Base-by-base conservation (phyloP, 805 yeast genomes). In the Candida vaughaniae region DNA sequence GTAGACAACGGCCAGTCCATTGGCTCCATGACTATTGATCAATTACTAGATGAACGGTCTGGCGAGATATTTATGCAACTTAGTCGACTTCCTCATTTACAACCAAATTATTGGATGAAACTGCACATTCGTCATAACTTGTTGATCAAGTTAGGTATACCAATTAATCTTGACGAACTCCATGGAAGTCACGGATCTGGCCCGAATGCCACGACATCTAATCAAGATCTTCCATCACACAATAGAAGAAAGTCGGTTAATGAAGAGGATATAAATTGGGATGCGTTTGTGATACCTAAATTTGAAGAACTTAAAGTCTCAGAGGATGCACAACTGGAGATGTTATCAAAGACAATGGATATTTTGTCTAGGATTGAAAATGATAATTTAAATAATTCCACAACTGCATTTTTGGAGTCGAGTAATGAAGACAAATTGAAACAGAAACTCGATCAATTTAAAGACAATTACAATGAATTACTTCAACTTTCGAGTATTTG, bases 31-130 rank as follows among this genome's bases (percentile, higher is more conserved):
- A 22, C 10, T 3, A 30, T 30, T 6, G 16, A 18, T 19, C 23
- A 22, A 18, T 29, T 63, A 18, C 46, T 65, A 7, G 48, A 53
- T 17, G 69, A 61, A 9, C 41, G 73, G 16, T 65, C 77, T 1
- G 39, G 48, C 8, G 60, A 61, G 23, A 59, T 77, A 8, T 71
- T 75, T 60, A 58, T 60, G 15, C 71, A 71, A 37, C 57, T 82
- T n/a, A 64, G 77, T 2, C 62, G 64, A 7, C 41, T 66, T 11
- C 78, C 80, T 0, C 68, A 70, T 33, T 56, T 77, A 22, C 71
- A 70, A 19, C 84, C 82, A 1, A 71, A 80, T 12, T 80, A 80
- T 41, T 87, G 95, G 95, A 74, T 72, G 29, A 71, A 71, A 36
- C 81, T 85, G 52, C 67, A 78, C 14, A 71, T 84, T 16, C 74